Evolutionary conservation across 768 basidiomycete genomes (phyloP).

Genomic region (Pisolithus microcarpus): DNA sequence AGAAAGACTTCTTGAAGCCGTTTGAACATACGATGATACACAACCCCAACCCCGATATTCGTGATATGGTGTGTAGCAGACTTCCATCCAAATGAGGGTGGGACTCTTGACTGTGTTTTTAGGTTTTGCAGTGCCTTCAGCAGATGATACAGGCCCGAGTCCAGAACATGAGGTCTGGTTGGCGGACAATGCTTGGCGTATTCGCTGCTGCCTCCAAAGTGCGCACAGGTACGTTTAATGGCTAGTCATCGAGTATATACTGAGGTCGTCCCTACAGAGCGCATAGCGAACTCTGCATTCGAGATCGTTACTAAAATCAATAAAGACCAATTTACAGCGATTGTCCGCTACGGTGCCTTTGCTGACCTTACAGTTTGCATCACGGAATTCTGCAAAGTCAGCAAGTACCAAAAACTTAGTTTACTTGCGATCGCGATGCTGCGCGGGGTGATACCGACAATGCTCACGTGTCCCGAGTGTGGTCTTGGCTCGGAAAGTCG

Average conservation of each 20-base stretch:
- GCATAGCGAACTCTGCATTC: conserved; percentile 88
- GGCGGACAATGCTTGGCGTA: conserved; percentile 99
- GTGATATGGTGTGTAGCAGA: conserved; percentile 72
- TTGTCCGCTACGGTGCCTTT: conserved; percentile 90
- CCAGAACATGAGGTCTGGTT: conserved; percentile 93
- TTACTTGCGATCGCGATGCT: conserved; percentile 96
- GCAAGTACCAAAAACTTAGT: conserved; percentile 98
- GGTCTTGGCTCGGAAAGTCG: conserved; percentile 28
- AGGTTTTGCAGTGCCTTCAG: conserved; percentile 96
- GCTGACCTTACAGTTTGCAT: conserved; percentile 95
- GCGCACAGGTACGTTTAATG: conserved; percentile 54
- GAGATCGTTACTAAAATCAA: conserved; percentile 92
- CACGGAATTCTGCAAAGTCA: conserved; percentile 98
- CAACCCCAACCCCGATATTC: conserved; percentile 90
- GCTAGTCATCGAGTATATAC: not conserved
- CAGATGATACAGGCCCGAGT: conserved; percentile 98
- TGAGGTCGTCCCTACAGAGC: conserved; percentile 43
- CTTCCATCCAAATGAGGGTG: not conserved
- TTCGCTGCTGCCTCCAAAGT: conserved; percentile 96
- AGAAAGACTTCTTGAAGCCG: conserved; percentile 97
- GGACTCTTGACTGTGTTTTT: not conserved
- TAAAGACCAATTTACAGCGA: conserved; percentile 82
- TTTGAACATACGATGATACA: conserved; percentile 98
- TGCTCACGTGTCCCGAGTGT: conserved; percentile 79
- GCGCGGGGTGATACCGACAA: conserved; percentile 83